Percentiles rank a stretch among this genome's conserved stretches.
Evolutionary conservation across 768 basidiomycete genomes (phyloP).

Genomic region (Exsudoporus frostii): DNA sequence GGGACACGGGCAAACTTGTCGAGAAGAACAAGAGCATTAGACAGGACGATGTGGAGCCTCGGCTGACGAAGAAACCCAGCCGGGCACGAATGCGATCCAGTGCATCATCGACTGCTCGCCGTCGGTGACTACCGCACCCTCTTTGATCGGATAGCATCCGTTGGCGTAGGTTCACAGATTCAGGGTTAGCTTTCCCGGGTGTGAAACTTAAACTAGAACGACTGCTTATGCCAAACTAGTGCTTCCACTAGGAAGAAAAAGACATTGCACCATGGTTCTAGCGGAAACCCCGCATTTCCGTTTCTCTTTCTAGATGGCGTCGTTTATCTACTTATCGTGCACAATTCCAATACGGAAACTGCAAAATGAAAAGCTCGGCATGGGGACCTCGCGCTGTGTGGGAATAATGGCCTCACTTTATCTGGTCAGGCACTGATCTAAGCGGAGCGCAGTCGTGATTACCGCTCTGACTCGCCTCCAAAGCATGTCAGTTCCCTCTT

Average conservation of each 20-base stretch:
- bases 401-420: slow-evolving; percentile 25
- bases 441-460: slow-evolving; percentile 22
- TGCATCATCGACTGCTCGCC: slow-evolving; percentile 21
- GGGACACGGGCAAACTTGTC: slow-evolving; percentile 37
- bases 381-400: slow-evolving; percentile 10
- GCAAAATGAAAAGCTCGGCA: slow-evolving; percentile 28
- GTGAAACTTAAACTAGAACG: slow-evolving; percentile 2
- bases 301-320: slow-evolving; percentile 5
- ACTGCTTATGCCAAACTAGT: not conserved
- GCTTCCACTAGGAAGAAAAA: not conserved
- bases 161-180: slow-evolving; percentile 10
- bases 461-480: slow-evolving; percentile 24
- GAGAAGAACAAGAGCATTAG: slow-evolving; percentile 24
- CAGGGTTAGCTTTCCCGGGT: slow-evolving; percentile 16
- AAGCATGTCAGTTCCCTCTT: slow-evolving; percentile 24
- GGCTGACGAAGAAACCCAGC: slow-evolving; percentile 27
- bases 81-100: slow-evolving; percentile 24
- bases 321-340: slow-evolving; percentile 19
- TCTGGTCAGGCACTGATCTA: slow-evolving; percentile 29
- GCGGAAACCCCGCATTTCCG: slow-evolving; percentile 3
- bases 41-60: slow-evolving; percentile 25
- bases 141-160: slow-evolving; percentile 1
- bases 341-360: slow-evolving; percentile 8
- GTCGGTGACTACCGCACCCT: slow-evolving; percentile 22
- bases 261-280: not conserved